Conservation (phyloP, 257 asterid genomes). For the Craterostigma plantagineum region DNA sequence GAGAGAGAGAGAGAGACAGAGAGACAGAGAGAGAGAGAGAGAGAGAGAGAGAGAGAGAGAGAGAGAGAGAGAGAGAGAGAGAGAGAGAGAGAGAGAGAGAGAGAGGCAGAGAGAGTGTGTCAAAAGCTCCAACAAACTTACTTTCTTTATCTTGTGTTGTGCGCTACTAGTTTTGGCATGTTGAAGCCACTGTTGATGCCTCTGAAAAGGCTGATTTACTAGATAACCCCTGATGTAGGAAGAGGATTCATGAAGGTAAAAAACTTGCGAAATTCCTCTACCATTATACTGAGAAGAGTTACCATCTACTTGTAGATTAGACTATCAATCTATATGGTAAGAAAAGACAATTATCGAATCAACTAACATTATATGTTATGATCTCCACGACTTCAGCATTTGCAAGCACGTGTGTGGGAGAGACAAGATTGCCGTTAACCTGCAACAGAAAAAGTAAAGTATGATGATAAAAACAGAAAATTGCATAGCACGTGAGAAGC, state of each 20-base stretch:
- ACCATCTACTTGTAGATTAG: too few species aligned
- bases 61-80: background rate
- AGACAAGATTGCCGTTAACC: constrained; percentile 88
- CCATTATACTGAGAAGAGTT: too few species aligned
- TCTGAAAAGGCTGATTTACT: constrained; percentile 79
- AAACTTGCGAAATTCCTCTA: constrained; percentile 6
- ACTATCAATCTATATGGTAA: too few species aligned
- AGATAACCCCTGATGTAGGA: constrained; percentile 44
- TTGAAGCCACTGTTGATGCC: constrained; percentile 85
- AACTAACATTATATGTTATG: constrained; percentile 63
- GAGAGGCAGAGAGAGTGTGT: constrained; percentile 4
- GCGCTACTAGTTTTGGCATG: constrained; percentile 96
- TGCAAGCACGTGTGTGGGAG: constrained; percentile 59
- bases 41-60: too few species aligned
- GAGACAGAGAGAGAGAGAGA: too few species aligned
- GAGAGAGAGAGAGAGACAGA: constrained; percentile 1
- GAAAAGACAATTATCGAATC: too few species aligned
- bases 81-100: background rate
- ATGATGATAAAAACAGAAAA: too few species aligned
- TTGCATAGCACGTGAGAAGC: too few species aligned
- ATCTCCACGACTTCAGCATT: constrained; percentile 92
- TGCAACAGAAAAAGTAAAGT: constrained; percentile 27
- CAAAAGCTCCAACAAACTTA: too few species aligned
- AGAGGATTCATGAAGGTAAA: background rate
- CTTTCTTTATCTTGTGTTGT: constrained; percentile 87